These are phyloP conservation scores for Mollisia scopiformis DNA, from an alignment of 2,329 filamentous ascomycete genomes.

Conservation along the genomic window DNA sequence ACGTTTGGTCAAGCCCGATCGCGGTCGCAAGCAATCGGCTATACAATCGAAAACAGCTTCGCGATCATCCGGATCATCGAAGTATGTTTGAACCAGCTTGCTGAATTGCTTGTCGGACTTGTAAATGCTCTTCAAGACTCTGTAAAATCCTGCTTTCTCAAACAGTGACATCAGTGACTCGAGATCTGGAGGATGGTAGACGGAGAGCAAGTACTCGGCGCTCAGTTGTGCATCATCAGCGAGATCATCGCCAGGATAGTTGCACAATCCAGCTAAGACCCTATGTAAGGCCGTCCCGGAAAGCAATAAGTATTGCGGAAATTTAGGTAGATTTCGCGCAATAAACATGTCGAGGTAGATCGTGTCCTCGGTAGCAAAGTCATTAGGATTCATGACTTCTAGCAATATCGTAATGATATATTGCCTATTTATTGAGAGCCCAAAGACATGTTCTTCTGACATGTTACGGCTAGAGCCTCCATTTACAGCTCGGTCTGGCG, in stretches of 20 bases:
- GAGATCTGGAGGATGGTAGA: constrained; percentile 88
- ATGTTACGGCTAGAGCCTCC: constrained; percentile 52
- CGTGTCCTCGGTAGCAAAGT: constrained; percentile 79
- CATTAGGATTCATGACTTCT: constrained; percentile 80
- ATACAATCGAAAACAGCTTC: constrained; percentile 80
- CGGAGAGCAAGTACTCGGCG: constrained; percentile 89
- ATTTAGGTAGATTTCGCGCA: constrained; percentile 92
- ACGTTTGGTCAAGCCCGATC: constrained; percentile 64
- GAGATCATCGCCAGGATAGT: constrained; percentile 78
- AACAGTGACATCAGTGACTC: constrained; percentile 76
- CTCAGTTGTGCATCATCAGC: constrained; percentile 96
- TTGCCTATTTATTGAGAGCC: constrained; percentile 81
- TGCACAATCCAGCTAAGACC: constrained; percentile 81
- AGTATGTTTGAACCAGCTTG: constrained; percentile 77
- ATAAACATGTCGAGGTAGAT: constrained; percentile 99
- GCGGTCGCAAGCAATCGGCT: constrained; percentile 69
- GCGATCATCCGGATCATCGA: constrained; percentile 81
- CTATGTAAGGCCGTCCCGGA: constrained; percentile 83
- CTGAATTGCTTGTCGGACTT: constrained; percentile 78
- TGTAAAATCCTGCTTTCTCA: constrained; percentile 79
- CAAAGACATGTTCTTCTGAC: constrained; percentile 68
- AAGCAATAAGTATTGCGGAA: constrained; percentile 91
- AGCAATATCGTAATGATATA: constrained; percentile 90
- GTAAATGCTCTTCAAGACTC: constrained; percentile 90
- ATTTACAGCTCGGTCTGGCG: constrained; percentile 63